Base-by-base conservation (phyloP, 1,284 basidiomycete genomes). In the Pulveroboletus sp. region DNA sequence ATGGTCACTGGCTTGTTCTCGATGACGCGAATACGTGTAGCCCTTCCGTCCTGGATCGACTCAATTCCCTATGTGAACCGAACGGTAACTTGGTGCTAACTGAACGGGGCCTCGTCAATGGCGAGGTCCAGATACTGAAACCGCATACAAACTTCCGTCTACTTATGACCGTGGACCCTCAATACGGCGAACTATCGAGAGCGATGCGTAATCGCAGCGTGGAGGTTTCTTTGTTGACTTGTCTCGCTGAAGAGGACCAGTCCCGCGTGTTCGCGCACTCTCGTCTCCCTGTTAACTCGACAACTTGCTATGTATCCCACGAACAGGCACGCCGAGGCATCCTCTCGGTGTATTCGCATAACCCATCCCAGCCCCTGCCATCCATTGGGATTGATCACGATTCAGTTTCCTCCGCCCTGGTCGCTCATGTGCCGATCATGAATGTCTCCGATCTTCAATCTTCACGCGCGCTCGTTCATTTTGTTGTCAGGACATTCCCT, bases 181-280 rank as follows among this genome's bases (percentile, higher is more conserved):
- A 87, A 58, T 82, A 90, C 62, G 98, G 97, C 48, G 97, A 99
- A 73, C 78, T 99, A 12, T 98, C 96, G 9, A 82, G 97, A 40
- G 97, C 97, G 2, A 99, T 99, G 97, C 86, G 97, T 42, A 99
- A 99, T 71, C 87, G 97, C 62, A 97, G 96, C 37, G 80, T 98
- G 43, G 97, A 99, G 72, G 82, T 99, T 39, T 82, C 80, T 29
- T 65, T 91, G 37, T 57, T 77, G 16, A 53, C 66, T 13, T 53
- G 58, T 39, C 67, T 71, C 51, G 67, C 68, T 21, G 61, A 71
- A 11, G 80, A 86, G 59, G 87, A 89, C 59, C 36, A 47, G 10
- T 51, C 52, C 33, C 75, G 81, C 26, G 55, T 87, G 15, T 69
- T 72, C n/a, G 76, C 82, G 52, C 73, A 80, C 63, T 61, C 74